phyloP scores from a whole-genome alignment of 257 asterid species.

The Nyctanthes arbortristis region DNA sequence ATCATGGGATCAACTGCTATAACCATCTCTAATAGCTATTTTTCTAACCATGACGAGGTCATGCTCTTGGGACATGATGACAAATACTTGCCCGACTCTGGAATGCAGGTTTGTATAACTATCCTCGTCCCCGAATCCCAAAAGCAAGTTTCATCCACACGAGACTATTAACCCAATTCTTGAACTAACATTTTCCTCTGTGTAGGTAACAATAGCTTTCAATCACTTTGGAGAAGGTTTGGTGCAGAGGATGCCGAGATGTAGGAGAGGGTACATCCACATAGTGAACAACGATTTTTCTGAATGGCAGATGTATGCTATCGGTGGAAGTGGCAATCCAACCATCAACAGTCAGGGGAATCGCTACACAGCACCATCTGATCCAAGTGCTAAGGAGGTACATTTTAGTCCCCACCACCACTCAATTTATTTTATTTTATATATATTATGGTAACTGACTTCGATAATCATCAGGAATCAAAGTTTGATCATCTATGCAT shows the following conservation, averaged over 20 bases:
- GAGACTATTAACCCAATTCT: not conserved
- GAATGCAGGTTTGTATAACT: conserved; percentile 67
- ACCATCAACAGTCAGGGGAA: conserved; percentile 72
- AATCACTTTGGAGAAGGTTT: conserved; percentile 65
- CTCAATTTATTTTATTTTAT: too few relatives aligned
- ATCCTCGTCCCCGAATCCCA: not conserved
- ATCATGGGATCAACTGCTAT: conserved; percentile 83
- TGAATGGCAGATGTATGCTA: conserved; percentile 68
- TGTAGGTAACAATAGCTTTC: conserved; percentile 66
- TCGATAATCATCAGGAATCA: too few relatives aligned
- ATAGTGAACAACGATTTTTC: conserved; percentile 69
- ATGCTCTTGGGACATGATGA: conserved; percentile 86
- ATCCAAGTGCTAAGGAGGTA: conserved; percentile 66
- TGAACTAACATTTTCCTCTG: not conserved
- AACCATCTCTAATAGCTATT: conserved; percentile 72
- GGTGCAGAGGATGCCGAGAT: conserved; percentile 72
- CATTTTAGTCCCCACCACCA: not conserved
- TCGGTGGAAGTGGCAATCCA: conserved; percentile 68
- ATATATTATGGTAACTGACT: too few relatives aligned
- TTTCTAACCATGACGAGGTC: conserved; percentile 74
- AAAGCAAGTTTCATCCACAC: not conserved
- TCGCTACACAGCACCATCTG: conserved; percentile 53
- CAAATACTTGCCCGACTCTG: conserved; percentile 53
- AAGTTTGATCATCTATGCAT: too few relatives aligned
- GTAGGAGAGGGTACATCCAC: conserved; percentile 66